These are phyloP conservation scores for Globisporangium perplexum DNA, from an alignment of 352 stramenopile genomes.

Conservation along the genomic window DNA sequence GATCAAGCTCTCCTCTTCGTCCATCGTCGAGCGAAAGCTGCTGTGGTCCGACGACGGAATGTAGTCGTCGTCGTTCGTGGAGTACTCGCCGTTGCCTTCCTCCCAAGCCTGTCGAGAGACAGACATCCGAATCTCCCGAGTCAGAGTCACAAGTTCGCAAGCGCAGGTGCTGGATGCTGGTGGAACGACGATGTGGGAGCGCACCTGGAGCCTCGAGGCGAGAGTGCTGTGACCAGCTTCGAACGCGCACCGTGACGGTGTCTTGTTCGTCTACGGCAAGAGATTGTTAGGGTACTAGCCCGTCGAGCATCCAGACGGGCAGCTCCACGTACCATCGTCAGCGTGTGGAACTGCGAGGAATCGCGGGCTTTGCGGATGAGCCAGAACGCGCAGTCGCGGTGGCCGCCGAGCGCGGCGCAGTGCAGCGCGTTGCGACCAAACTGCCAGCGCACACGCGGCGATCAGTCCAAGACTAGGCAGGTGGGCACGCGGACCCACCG, in stretches of 20 bases:
- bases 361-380: conserved; percentile 68
- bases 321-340: conserved; percentile 45
- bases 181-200: too few relatives aligned
- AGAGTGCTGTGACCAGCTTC: conserved; percentile 78
- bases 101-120: conserved; percentile 51
- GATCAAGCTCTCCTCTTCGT: conserved; percentile 37
- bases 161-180: background rate
- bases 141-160: background rate
- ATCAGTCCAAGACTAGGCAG: background rate
- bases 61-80: conserved; percentile 53
- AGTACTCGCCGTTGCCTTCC: conserved; percentile 87
- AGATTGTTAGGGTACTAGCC: background rate
- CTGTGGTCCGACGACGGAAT: conserved; percentile 11
- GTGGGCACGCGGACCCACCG: too few relatives aligned
- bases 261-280: conserved; percentile 71
- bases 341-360: conserved; percentile 59
- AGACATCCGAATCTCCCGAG: background rate
- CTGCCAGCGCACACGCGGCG: conserved; percentile 14
- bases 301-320: background rate
- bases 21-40: conserved; percentile 15
- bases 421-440: conserved; percentile 84
- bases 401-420: conserved; percentile 67
- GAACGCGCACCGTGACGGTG: conserved; percentile 81
- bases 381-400: conserved; percentile 82
- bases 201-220: conserved; percentile 60